phyloP scores from a whole-genome alignment of 2,329 filamentous ascomycete species.

The Colletotrichum spinosum region DNA sequence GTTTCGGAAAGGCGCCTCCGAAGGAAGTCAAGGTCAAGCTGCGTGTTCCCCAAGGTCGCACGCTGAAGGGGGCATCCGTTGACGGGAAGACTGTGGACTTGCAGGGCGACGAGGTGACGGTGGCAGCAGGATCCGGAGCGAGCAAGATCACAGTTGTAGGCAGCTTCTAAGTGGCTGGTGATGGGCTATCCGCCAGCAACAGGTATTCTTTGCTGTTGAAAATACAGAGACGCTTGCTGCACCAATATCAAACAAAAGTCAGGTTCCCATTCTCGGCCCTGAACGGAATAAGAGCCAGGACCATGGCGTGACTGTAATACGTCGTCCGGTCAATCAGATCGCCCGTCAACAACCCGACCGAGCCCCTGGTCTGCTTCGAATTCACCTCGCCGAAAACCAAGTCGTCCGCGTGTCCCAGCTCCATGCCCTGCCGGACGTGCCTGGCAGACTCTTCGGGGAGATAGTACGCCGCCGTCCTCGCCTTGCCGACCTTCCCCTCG shows the following conservation, averaged over 20 bases:
- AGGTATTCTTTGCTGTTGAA: no score
- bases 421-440: conserved; percentile 50
- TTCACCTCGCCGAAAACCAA: conserved; percentile 50
- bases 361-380: conserved; percentile 53
- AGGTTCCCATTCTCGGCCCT: conserved; percentile 45
- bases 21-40: conserved; percentile 15
- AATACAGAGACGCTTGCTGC: no score
- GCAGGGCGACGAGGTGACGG: conserved; percentile 5
- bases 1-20: conserved; percentile 7
- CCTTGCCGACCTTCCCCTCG: conserved; percentile 48
- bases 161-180: neutral
- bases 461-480: conserved; percentile 52
- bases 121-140: neutral
- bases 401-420: conserved; percentile 55
- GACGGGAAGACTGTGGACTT: conserved; percentile 1
- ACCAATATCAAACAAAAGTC: conserved; percentile 41
- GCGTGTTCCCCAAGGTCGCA: neutral
- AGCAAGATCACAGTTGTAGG: conserved; percentile 6
- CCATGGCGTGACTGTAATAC: conserved; percentile 53
- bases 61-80: conserved; percentile 9
- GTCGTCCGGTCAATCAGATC: conserved; percentile 49
- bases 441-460: conserved; percentile 50
- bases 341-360: conserved; percentile 53
- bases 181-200: no score
- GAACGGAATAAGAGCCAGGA: conserved; percentile 55